Conservation (phyloP, 1,284 basidiomycete genomes). For the Albatrellus sp. region DNA sequence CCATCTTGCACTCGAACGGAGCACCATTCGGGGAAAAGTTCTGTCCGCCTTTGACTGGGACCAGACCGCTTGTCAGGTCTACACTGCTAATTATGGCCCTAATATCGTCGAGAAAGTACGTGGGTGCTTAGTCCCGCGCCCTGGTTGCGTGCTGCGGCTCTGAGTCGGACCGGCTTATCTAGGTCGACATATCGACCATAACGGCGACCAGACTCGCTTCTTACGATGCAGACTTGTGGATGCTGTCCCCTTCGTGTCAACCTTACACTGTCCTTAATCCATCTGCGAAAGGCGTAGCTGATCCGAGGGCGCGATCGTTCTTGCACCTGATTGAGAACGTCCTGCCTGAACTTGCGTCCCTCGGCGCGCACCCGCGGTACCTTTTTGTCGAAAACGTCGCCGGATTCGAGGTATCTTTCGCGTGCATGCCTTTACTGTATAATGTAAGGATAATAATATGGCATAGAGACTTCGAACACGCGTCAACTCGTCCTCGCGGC, state of each 20-base stretch:
- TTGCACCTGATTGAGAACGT: conserved; percentile 53
- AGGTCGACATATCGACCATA: conserved; percentile 56
- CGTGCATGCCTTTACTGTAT: neutral
- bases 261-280: conserved; percentile 71
- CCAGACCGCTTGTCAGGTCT: conserved; percentile 55
- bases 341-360: conserved; percentile 41
- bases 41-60: conserved; percentile 69
- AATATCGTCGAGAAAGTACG: conserved; percentile 37
- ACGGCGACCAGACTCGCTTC: conserved; percentile 30
- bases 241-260: conserved; percentile 69
- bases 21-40: conserved; percentile 30
- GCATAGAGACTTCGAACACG: conserved; percentile 46
- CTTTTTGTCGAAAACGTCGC: conserved; percentile 69
- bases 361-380: conserved; percentile 34
- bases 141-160: neutral
- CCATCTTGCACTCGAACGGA: conserved; percentile 50
- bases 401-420: conserved; percentile 55
- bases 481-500: conserved; percentile 36
- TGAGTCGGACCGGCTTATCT: neutral
- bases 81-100: conserved; percentile 39
- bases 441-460: neutral
- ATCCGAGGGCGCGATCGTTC: conserved; percentile 67
- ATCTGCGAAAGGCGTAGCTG: conserved; percentile 48
- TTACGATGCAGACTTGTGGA: conserved; percentile 47
- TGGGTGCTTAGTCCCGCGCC: neutral